Evolutionary conservation across 192 early-diverging fungal species (phyloP), one percentile per base, ranked within the genome.

Genomic region (Umbelopsis ramanniana): DNA sequence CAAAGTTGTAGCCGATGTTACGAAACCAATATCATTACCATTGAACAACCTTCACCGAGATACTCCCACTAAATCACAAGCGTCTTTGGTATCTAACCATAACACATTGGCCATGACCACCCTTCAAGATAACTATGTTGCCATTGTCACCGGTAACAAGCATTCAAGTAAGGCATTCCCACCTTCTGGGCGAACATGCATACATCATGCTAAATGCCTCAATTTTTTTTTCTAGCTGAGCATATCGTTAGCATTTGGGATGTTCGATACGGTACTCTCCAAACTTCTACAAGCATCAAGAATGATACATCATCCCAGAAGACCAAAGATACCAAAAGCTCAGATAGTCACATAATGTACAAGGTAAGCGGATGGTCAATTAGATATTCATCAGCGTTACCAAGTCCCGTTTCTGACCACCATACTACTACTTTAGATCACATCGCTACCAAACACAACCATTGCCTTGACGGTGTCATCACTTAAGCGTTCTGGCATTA

Each of bases 171-270:
- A 47, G 45, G n/a, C 12, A 63, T 19, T 47, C 3, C 15, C 10
- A 38, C 4, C n/a, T 8, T 8, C 3, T 21, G 29, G 29, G 40
- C 66, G 74, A 60, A 60, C 73, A n/a, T 50, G 48, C 48, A 50
- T n/a, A 50, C 48, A 21, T 50, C 0, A n/a, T 6, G 3, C 1
- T 29, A 29, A 29, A 1, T 29, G 29, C 29, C 3, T 29, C n/a
- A 19, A 48, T n/a, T 0, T 1, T 5, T 17, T 17, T 50, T n/a
- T 50, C 0, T 21, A 50, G 21, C 66, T 33, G 85, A 86, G n/a
- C 75, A 75, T 43, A 75, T 75, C 4, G 26, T 86, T 24, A 86
- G 79, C 24, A 79, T 86, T 22, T 86, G 85, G 85, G 85, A 86
- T 45, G 68, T 82, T 26, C 72, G 76, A 46, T 86, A 86, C 46